phyloP scores from a whole-genome alignment of 2,329 filamentous ascomycete genomes.

The Pyricularia pennisetigena region DNA sequence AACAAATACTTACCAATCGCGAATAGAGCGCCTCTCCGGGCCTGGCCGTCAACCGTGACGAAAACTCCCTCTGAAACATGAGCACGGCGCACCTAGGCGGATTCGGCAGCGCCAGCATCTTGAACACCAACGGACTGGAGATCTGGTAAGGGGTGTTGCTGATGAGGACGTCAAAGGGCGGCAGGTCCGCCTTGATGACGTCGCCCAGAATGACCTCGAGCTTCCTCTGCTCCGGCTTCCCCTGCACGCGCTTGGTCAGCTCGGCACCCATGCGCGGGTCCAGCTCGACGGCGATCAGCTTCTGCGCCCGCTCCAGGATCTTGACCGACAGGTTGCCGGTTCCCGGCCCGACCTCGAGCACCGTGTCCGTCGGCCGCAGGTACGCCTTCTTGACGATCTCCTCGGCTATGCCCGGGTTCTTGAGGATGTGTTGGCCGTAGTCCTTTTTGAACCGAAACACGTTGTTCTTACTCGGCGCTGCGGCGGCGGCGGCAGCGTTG shows the following conservation, averaged over 20 bases:
- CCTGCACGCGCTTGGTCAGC: conserved; percentile 85
- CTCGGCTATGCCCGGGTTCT: conserved; percentile 29
- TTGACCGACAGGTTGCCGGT: conserved; percentile 78
- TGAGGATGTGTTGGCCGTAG: conserved; percentile 81
- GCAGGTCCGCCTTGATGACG: conserved; percentile 77
- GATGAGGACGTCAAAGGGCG: conserved; percentile 58
- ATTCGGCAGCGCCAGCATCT: conserved; percentile 68
- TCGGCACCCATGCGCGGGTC: conserved; percentile 96
- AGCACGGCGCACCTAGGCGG: conserved; percentile 66
- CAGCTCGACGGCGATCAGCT: conserved; percentile 74
- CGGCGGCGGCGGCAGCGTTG: conserved; percentile 5
- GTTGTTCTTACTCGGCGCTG: conserved; percentile 49
- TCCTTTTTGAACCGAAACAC: conserved; percentile 97
- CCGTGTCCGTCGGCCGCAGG: conserved; percentile 81
- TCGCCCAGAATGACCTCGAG: conserved; percentile 86
- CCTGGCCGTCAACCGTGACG: conserved; percentile 77
- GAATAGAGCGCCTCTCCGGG: conserved; percentile 86
- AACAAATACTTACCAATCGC: conserved; percentile 41
- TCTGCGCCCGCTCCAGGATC: conserved; percentile 80
- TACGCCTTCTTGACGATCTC: conserved; percentile 70
- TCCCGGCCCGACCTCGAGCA: conserved; percentile 86
- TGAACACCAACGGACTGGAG: conserved; percentile 83
- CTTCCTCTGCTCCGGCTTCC: conserved; percentile 72
- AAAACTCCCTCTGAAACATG: conserved; percentile 84
- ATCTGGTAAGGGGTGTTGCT: conserved; percentile 73